Evolutionary conservation across 2,329 filamentous ascomycete genomes (phyloP), one percentile per base, ranked within the genome.

Genomic region (Diplodia seriata): DNA sequence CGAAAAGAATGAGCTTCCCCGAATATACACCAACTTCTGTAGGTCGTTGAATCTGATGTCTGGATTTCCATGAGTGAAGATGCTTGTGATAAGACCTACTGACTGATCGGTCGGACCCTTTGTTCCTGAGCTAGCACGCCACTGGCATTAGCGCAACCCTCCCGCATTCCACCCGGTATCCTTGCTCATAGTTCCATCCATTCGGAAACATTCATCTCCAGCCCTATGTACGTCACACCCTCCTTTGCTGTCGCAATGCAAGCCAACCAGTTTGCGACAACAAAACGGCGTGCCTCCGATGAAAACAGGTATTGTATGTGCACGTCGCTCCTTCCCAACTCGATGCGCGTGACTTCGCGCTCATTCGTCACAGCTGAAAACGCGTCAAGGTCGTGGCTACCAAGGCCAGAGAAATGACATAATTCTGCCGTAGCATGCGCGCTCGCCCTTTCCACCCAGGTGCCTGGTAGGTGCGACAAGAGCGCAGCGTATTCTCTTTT

Each of bases 401-500:
- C 59, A 63, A 63, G 59, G 18, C 14, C 6, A 18, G 26, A 15
- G 26, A 50, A 26, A 63, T 63, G 59, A 63, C 59, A 63, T 63
- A 63, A 63, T 63, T 63, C 47, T 63, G 59, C 59, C 59, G 59
- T 63, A 63, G 43, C n/a, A 20, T 20, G 18, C 43, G 43, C 43
- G 18, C 26, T 26, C 43, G 43, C 43, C 7, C 43, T 20, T 47
- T 47, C 43, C 2, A 26, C 26, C 26, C 26, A 26, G 26, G 26
- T 26, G 11, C 18, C 43, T 47, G 18, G 43, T 4, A 47, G 43
- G 18, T 3, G 43, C n/a, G 43, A 47, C 43, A 20, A 20, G 8
- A 47, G 29, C 11, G 15, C 36, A 57, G 12, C 3, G 14, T 33
- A 9, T 47, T 31, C 23, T 29, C 26, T 40, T 40, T 33, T 18